Evolutionary conservation across 768 basidiomycete genomes (phyloP).

Genomic region (Agrocybe praecox): DNA sequence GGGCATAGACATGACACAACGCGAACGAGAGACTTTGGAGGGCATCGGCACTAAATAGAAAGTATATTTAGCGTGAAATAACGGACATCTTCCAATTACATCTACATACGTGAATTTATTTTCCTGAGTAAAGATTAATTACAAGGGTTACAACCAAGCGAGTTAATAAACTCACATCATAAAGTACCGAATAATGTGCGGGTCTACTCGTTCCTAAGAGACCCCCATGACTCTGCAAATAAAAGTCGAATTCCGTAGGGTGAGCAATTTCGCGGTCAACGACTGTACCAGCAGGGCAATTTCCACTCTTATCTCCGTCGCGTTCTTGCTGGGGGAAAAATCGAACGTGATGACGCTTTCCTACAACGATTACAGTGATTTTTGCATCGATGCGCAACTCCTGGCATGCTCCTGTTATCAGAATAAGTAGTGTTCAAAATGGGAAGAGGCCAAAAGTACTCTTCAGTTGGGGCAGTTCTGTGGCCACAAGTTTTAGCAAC

Average conservation of each 20-base stretch:
- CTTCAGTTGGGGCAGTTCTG: conserved; percentile 63
- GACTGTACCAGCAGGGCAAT: conserved; percentile 81
- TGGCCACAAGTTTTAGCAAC: background rate
- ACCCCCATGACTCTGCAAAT: conserved; percentile 79
- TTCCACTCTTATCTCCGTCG: conserved; percentile 70
- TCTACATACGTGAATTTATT: conserved; percentile 58
- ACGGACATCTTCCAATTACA: background rate
- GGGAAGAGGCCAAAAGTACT: conserved; percentile 34
- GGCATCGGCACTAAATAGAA: conserved; percentile 59
- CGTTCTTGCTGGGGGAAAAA: conserved; percentile 10
- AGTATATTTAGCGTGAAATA: conserved; percentile 24
- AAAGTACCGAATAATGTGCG: conserved; percentile 50
- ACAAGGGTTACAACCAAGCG: background rate
- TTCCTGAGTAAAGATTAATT: conserved; percentile 29
- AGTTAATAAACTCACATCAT: conserved; percentile 31
- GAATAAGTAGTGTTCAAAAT: background rate
- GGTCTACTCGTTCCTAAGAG: conserved; percentile 76
- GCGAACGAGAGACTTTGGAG: conserved; percentile 76
- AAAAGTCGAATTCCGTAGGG: conserved; percentile 80
- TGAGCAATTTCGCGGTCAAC: conserved; percentile 77
- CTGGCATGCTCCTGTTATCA: conserved; percentile 57
- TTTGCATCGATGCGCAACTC: conserved; percentile 58
- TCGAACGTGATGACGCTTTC: conserved; percentile 73
- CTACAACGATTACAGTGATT: conserved; percentile 80
- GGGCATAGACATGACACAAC: conserved; percentile 56